These are phyloP conservation scores for Physcomitrium patens DNA, from an alignment of 225 moss, liverwort and hornwort species.

Conservation along the genomic window DNA sequence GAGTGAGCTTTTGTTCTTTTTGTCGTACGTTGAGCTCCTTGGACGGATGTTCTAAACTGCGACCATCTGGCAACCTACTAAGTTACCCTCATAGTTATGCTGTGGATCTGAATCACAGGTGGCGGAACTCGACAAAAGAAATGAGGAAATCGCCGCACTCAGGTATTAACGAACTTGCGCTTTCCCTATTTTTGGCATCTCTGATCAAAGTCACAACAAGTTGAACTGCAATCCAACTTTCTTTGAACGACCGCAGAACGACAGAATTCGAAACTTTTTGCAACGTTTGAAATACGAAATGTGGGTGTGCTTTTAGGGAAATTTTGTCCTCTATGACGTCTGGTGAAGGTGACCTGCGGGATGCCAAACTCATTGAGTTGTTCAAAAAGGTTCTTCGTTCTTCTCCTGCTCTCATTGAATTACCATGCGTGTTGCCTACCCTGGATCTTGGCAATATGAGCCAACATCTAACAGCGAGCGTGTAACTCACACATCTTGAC, in stretches of 20 bases:
- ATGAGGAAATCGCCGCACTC: conserved; percentile 40
- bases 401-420: not conserved
- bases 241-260: not conserved
- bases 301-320: conserved; percentile 31
- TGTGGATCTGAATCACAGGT: conserved; percentile 3
- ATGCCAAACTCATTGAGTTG: conserved; percentile 38
- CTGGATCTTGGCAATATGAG: not conserved
- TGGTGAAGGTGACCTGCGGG: conserved; percentile 45
- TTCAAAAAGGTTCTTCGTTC: conserved; percentile 39
- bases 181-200: not conserved
- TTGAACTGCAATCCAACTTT: not conserved
- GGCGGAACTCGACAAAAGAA: conserved; percentile 29
- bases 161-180: conserved; percentile 13
- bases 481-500: not conserved
- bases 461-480: not conserved
- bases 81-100: not conserved
- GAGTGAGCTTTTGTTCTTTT: not conserved
- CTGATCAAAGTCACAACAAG: not conserved
- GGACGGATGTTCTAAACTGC: not conserved
- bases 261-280: not conserved
- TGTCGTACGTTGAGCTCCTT: not conserved
- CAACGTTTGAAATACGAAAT: not conserved
- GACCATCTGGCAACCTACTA: not conserved
- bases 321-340: conserved; percentile 29
- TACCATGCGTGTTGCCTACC: not conserved